These are phyloP conservation scores for Boletellus deceptivus DNA, from an alignment of 1,284 basidiomycete species.

Conservation along the genomic window DNA sequence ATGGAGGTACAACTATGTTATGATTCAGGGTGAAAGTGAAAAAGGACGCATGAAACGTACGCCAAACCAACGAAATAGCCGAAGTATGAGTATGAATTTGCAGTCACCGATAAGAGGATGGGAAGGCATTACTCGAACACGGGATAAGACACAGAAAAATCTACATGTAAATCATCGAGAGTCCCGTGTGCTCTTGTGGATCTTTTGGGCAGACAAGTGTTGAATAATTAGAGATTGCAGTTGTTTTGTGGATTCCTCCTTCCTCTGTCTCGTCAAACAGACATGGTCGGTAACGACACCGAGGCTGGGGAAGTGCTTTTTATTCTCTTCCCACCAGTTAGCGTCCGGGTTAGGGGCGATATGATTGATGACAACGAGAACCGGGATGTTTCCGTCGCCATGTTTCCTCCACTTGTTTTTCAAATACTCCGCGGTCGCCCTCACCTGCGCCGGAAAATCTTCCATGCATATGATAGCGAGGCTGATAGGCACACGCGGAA, in stretches of 20 bases:
- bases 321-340: slow-evolving; percentile 24
- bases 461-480: slow-evolving; percentile 24
- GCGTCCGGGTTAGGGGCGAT: slow-evolving; percentile 17
- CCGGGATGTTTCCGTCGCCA: slow-evolving; percentile 13
- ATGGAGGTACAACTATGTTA: neutral
- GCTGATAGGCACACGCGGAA: slow-evolving; percentile 21
- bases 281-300: slow-evolving; percentile 13
- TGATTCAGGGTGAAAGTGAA: neutral
- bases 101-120: neutral
- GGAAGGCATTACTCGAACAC: neutral
- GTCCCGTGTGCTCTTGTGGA: neutral
- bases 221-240: slow-evolving; percentile 22
- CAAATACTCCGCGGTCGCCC: slow-evolving; percentile 20
- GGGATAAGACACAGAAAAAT: neutral
- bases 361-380: slow-evolving; percentile 26
- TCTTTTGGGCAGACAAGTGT: slow-evolving; percentile 10
- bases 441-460: slow-evolving; percentile 23
- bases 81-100: neutral
- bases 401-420: slow-evolving; percentile 19
- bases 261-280: slow-evolving; percentile 18
- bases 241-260: slow-evolving; percentile 22
- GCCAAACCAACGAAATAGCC: neutral
- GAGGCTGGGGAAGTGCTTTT: slow-evolving; percentile 22
- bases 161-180: neutral
- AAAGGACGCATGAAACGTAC: neutral